These are phyloP conservation scores for Fusarium agapanthi DNA, from an alignment of 2,329 filamentous ascomycete species.

Conservation along the genomic window DNA sequence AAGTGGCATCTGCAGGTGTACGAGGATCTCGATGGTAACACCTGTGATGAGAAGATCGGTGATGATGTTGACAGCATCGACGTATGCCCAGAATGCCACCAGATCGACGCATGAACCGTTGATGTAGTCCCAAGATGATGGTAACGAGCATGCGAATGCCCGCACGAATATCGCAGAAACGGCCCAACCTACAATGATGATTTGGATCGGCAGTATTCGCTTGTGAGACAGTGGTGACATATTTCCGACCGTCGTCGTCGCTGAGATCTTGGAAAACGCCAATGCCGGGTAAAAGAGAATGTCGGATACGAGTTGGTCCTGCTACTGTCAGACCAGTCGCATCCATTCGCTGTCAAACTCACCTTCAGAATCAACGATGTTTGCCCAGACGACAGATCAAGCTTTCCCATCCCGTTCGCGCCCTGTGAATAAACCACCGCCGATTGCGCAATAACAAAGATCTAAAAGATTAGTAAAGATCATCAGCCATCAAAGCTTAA, in stretches of 20 bases:
- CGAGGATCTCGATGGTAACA: background rate
- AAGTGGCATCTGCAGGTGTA: background rate
- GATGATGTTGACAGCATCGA: background rate
- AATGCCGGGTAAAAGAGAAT: background rate
- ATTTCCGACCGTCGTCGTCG: background rate
- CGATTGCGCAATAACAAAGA: background rate
- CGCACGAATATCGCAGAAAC: background rate
- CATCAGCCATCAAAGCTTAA: background rate
- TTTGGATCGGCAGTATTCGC: background rate
- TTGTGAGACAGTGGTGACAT: conserved; percentile 7
- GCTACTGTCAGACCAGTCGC: background rate
- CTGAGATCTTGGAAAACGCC: background rate
- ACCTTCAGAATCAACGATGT: background rate
- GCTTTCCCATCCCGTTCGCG: background rate
- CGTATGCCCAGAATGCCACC: conserved; percentile 7
- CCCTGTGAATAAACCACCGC: background rate
- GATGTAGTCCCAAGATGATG: background rate
- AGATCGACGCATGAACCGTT: conserved; percentile 1
- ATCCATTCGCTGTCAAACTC: fast-evolving
- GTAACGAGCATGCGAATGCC: background rate
- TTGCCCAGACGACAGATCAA: background rate
- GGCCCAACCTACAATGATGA: background rate
- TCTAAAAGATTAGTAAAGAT: background rate
- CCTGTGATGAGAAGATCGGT: background rate
- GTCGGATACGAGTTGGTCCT: conserved; percentile 4